These are phyloP conservation scores for Kluyveromyces nonfermentans DNA, from an alignment of 805 yeast species.

Conservation along the genomic window DNA sequence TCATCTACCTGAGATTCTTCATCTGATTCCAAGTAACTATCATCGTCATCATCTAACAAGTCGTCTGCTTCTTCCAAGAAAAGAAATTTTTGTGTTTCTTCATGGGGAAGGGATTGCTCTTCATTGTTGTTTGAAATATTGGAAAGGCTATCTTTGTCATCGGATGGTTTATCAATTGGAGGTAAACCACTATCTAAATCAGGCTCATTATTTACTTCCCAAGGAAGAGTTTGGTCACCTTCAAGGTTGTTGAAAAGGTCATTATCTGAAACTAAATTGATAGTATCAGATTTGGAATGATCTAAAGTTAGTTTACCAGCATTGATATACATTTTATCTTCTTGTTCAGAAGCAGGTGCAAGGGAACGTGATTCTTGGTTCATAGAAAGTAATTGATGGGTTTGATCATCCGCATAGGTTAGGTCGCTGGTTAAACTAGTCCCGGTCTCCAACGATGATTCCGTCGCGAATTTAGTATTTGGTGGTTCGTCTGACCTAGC, in stretches of 20 bases:
- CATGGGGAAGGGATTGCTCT: not conserved
- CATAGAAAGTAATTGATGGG: no score
- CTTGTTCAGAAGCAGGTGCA: no score
- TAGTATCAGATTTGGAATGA: not conserved
- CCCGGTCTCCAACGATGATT: not conserved
- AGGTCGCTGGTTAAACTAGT: no score
- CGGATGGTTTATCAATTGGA: not conserved
- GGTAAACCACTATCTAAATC: not conserved
- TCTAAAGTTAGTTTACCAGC: no score
- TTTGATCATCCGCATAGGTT: not conserved
- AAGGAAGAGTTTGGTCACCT: conserved; percentile 9
- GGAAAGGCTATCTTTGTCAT: not conserved
- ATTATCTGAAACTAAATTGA: not conserved
- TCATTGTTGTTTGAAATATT: not conserved
- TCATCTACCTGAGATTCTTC: conserved; percentile 11
- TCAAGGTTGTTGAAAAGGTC: conserved; percentile 1
- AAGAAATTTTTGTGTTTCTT: conserved; percentile 25
- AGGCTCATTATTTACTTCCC: conserved; percentile 7
- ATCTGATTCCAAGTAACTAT: conserved; percentile 25
- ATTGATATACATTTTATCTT: no score
- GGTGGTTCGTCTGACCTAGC: not conserved
- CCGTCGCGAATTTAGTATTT: not conserved
- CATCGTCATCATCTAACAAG: conserved; percentile 34
- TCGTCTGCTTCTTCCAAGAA: conserved; percentile 39
- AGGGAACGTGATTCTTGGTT: no score